Evolutionary conservation across 2,329 filamentous ascomycete species (phyloP).

Genomic region (Trichoderma polysporum): DNA sequence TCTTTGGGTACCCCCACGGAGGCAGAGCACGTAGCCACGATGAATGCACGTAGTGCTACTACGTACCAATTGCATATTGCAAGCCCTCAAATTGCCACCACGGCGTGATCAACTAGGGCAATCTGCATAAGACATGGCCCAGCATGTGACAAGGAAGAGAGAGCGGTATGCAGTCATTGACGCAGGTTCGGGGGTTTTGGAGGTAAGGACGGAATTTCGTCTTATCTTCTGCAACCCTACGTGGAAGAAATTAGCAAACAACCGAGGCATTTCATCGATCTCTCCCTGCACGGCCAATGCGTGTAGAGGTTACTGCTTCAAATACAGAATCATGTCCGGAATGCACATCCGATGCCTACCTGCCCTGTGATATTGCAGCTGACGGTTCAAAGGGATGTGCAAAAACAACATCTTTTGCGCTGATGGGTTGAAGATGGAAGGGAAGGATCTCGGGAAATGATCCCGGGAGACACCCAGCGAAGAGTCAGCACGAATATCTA

Average conservation of each 20-base stretch:
- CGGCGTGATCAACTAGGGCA: neutral
- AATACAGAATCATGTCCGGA: neutral
- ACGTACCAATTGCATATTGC: neutral
- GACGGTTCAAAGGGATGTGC: neutral
- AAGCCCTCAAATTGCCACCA: neutral
- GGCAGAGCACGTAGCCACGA: neutral
- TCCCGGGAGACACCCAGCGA: neutral
- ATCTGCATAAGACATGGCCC: neutral
- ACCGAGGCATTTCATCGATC: neutral
- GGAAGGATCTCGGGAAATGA: neutral
- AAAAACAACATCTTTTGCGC: too few relatives aligned
- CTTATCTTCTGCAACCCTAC: neutral
- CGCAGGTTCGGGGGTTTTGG: neutral
- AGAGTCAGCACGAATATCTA: too few relatives aligned
- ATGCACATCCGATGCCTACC: neutral
- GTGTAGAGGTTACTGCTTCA: neutral
- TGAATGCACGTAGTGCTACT: neutral
- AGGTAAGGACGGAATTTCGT: neutral
- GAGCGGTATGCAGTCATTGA: neutral
- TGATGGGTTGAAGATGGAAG: neutral
- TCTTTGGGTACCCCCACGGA: neutral
- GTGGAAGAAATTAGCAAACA: neutral
- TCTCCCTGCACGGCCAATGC: neutral
- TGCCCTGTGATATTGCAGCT: neutral
- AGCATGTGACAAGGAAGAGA: neutral